Base-by-base conservation (phyloP, 2,329 filamentous ascomycete species). In the Metarhizium humberi region DNA sequence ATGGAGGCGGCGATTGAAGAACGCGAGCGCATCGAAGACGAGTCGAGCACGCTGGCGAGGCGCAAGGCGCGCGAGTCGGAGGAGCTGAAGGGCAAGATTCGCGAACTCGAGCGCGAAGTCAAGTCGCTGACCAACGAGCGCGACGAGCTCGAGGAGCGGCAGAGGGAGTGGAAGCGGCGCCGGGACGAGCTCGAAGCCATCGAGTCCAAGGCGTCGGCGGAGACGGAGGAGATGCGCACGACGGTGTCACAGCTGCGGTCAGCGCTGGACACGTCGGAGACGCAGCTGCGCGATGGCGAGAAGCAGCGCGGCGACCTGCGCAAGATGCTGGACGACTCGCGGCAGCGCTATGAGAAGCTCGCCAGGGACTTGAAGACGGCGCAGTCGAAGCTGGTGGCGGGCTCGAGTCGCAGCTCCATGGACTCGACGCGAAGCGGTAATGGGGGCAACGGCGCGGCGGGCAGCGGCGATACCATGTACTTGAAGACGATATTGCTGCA, bases 1-100 rank as follows among this genome's bases (percentile, higher is more conserved):
- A 86, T 97, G 79, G 92, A 97, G 64, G 78, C 88, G 1, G 92
- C 92, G 0, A 80, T 95, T n/a, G 92, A 96, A 68, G 94, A 99
- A 70, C 84, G 94, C 18, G 94, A 99, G 67, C 84, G 90, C 2
- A 86, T 91, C 2, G 92, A 99, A 70, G 92, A 97, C 59, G 92
- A 97, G 71, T 85, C 90, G 3, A 90, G 84, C 64, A 87, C 85
- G 0, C 79, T 88, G 51, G 88, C 87, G 13, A 81, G 92, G 53
- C 82, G 88, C 47, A 85, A 86, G 58, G 82, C 88, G 6, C 80
- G 92, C 50, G 94, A 97, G 74, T 78, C 90, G 3, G 94, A 97
- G 67, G 92, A 97, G 62, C 75, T 96, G 43, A 90, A 87, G 69
- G 78, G 78, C 52, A 88, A 85, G 70, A 78, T 92, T 11, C 84